Evolutionary conservation across 805 yeast species (phyloP).

Genomic region (Saccharomycopsis microspora): DNA sequence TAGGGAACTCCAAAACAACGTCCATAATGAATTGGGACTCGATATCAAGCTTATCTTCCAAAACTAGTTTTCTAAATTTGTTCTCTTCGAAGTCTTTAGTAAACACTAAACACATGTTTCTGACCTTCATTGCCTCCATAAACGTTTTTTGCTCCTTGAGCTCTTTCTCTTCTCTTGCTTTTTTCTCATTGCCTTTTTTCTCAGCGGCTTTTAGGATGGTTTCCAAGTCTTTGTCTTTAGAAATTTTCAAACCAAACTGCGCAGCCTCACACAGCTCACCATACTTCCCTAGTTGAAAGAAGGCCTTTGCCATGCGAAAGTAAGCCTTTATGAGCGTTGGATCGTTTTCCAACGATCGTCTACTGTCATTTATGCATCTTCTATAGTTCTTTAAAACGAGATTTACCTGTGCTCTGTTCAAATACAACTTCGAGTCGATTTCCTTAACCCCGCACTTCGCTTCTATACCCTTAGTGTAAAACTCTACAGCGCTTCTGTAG

Average conservation of each 20-base stretch:
- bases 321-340: conserved; percentile 74
- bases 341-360: conserved; percentile 51
- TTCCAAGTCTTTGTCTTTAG: conserved; percentile 46
- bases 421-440: conserved; percentile 50
- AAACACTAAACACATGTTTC: conserved; percentile 41
- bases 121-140: conserved; percentile 45
- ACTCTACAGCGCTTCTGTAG: conserved; percentile 66
- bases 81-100: conserved; percentile 29
- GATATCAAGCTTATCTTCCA: conserved; percentile 55
- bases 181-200: conserved; percentile 26
- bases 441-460: conserved; percentile 47
- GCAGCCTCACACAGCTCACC: conserved; percentile 66
- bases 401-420: conserved; percentile 88
- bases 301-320: conserved; percentile 77
- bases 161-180: conserved; percentile 24
- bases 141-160: conserved; percentile 32
- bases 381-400: conserved; percentile 77
- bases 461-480: conserved; percentile 70
- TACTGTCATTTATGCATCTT: conserved; percentile 78
- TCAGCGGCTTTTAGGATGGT: conserved; percentile 32
- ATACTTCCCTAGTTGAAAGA: conserved; percentile 48
- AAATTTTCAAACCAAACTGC: conserved; percentile 53
- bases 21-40: conserved; percentile 80
- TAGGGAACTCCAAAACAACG: conserved; percentile 70
- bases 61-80: conserved; percentile 23